Conservation (phyloP, 331 rosid species). For the Quercus tomentella region DNA sequence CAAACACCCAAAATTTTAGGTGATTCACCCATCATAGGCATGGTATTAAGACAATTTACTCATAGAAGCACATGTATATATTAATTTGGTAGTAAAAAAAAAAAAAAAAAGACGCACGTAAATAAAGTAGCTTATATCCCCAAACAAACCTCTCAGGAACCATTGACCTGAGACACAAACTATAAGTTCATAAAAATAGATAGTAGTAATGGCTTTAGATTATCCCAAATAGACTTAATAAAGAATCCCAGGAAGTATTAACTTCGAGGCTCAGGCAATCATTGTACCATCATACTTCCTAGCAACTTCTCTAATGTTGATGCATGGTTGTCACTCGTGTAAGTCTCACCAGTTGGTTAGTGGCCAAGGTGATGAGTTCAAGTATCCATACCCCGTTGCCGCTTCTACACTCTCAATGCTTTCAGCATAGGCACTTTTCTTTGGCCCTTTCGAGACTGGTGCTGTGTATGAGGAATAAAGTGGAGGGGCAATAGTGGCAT, state of each 20-base stretch:
- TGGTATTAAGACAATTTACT: too few species aligned
- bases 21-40: too few species aligned
- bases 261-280: background rate
- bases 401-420: constrained; percentile 16
- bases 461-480: background rate
- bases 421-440: background rate
- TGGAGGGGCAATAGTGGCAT: background rate
- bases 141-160: too few species aligned
- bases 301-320: constrained; percentile 5
- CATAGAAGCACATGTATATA: too few species aligned
- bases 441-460: background rate
- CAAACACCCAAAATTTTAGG: too few species aligned
- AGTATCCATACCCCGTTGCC: constrained; percentile 13
- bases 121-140: too few species aligned
- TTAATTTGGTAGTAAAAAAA: too few species aligned
- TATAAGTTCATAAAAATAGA: too few species aligned
- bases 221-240: too few species aligned
- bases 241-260: too few species aligned
- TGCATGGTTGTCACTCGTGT: background rate
- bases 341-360: background rate
- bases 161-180: too few species aligned
- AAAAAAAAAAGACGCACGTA: rapidly evolving
- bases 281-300: constrained; percentile 2
- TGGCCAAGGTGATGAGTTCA: background rate
- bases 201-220: too few species aligned